Base-by-base conservation (phyloP, 2,329 filamentous ascomycete species). In the Trichophyton rubrum region DNA sequence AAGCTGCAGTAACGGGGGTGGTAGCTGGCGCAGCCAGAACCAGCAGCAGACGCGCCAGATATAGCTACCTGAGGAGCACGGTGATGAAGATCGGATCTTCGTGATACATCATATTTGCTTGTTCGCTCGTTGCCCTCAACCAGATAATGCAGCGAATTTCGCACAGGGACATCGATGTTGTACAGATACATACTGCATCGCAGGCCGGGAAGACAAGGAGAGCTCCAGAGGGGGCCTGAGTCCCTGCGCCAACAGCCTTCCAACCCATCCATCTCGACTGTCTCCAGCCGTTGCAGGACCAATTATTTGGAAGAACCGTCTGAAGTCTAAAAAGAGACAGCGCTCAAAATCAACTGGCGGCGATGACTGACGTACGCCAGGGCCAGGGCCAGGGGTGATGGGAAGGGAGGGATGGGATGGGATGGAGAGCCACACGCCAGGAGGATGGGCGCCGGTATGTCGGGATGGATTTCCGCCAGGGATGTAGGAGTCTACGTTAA, bases 51-150 rank as follows among this genome's bases (percentile, higher is more conserved):
- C 51, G 24, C 51, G 51, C 51, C 51, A 43, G 40, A 43, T 43
- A 43, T 55, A n/a, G 27, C 17, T 53, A 55, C 6, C 20, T 17
- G 33, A 7, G 51, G 27, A 35, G 11, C 13, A 55, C 11, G 51
- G 33, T 30, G 24, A 17, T 20, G 27, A 55, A 35, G 24, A 33
- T 55, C 51, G 13, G 51, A 55, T 55, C 27, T 33, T 55, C 51
- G 30, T 55, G 51, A 55, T 35, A 55, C 51, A 35, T 35, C 51
- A 55, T 55, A 35, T 55, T 55, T 55, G 51, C 51, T 55, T 55
- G 51, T 55, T 35, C 51, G 20, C 30, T 55, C n/a, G 51, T 5
- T 35, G 15, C 27, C 30, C n/a, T 55, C 51, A 20, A 55, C 51
- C 27, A 55, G 51, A 55, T 35, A 55, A 55, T 55, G 51, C 51